phyloP scores from a whole-genome alignment of 2,329 filamentous ascomycete species.

The Colletotrichum sp. region DNA sequence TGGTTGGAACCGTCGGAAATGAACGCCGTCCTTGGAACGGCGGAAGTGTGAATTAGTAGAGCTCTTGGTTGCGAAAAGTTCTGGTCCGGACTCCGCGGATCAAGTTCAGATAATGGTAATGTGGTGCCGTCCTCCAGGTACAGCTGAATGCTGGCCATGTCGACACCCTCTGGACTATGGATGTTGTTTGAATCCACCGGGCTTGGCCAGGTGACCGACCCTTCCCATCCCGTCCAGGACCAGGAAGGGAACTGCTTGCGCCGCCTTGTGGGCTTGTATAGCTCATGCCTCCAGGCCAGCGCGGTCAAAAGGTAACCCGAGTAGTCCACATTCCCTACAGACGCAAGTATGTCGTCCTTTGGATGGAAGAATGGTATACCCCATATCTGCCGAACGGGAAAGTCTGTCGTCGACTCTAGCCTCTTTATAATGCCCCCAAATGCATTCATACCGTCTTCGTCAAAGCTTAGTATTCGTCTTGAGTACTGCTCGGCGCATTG shows the following conservation, averaged over 20 bases:
- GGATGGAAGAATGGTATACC: neutral
- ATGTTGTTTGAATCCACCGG: neutral
- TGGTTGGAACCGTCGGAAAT: neutral
- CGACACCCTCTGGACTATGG: neutral
- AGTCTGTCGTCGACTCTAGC: neutral
- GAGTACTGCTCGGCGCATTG: slow-evolving; percentile 1
- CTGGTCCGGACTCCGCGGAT: neutral
- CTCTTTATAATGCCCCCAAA: neutral
- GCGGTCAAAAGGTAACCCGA: neutral
- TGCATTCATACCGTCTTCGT: neutral
- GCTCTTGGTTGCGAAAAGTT: neutral
- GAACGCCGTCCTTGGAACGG: neutral
- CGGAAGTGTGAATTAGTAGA: neutral
- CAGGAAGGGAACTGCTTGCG: neutral
- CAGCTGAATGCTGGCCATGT: neutral
- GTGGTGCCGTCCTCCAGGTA: neutral
- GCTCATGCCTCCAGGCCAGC: neutral
- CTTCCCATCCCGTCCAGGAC: slow-evolving; percentile 4
- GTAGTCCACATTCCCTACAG: neutral
- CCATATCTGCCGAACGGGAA: neutral
- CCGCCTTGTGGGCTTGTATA: neutral
- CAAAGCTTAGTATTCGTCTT: neutral
- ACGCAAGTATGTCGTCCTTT: neutral
- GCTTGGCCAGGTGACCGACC: neutral
- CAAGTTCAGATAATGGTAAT: neutral